Evolutionary conservation across 23 red algal species (phyloP).

Genomic region (Agarophyton chilense): DNA sequence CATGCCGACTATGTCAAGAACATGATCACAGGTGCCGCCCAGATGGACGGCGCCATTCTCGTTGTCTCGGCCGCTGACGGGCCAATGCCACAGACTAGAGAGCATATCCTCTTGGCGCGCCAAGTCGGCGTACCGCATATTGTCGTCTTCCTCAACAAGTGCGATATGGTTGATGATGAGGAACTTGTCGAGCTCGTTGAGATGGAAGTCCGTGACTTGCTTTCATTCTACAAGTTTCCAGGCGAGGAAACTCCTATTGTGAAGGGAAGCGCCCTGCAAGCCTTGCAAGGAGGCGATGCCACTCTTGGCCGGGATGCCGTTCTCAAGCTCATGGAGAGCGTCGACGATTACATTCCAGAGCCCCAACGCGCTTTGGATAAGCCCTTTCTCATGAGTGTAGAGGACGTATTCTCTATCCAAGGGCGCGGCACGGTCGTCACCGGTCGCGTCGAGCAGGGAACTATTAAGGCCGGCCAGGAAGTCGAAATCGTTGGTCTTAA

Average conservation of each 20-base stretch:
- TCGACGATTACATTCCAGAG: slow-evolving; percentile 94
- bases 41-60: slow-evolving; percentile 97
- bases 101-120: slow-evolving; percentile 94
- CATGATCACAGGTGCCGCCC: slow-evolving; percentile 97
- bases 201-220: slow-evolving; percentile 97
- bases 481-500: slow-evolving; percentile 95
- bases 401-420: slow-evolving; percentile 95
- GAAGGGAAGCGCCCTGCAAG: slow-evolving; percentile 88
- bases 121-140: slow-evolving; percentile 99
- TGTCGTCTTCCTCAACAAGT: slow-evolving; percentile 99
- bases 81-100: slow-evolving; percentile 96
- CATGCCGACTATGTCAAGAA: slow-evolving; percentile 99
- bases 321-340: slow-evolving; percentile 83
- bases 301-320: slow-evolving; percentile 80
- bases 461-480: slow-evolving; percentile 91
- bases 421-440: slow-evolving; percentile 98
- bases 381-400: slow-evolving; percentile 93
- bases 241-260: slow-evolving; percentile 94
- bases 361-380: slow-evolving; percentile 89
- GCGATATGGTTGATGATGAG: slow-evolving; percentile 95
- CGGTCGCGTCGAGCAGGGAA: slow-evolving; percentile 93
- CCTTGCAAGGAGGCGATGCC: slow-evolving; percentile 80
- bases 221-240: slow-evolving; percentile 93
- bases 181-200: slow-evolving; percentile 97
- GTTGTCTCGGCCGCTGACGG: slow-evolving; percentile 96